Conservation (phyloP, 345 rosid species). For the Jatropha curcas region DNA sequence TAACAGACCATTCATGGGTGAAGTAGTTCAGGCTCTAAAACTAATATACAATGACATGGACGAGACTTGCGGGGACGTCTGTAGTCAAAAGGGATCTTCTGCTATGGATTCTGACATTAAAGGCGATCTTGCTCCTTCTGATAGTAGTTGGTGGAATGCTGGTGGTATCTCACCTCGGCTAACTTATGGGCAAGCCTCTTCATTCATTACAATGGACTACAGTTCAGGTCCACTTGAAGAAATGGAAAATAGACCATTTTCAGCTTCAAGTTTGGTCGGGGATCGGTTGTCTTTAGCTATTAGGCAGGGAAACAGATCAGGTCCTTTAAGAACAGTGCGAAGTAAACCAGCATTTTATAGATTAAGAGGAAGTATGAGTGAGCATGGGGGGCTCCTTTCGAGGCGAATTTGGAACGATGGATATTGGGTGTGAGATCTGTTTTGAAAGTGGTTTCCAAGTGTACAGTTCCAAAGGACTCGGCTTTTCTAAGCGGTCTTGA, state of each 20-base stretch:
- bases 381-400: constrained; percentile 72
- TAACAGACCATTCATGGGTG: constrained; percentile 97
- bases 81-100: constrained; percentile 91
- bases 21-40: constrained; percentile 98
- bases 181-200: constrained; percentile 71
- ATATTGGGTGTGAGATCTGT: constrained; percentile 26
- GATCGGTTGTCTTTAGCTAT: constrained; percentile 50
- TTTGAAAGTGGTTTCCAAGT: constrained; percentile 10
- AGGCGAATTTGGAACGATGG: constrained; percentile 40
- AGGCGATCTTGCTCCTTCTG: constrained; percentile 72
- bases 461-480: constrained; percentile 28
- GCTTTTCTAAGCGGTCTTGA: not conserved
- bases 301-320: constrained; percentile 82
- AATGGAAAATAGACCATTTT: constrained; percentile 67
- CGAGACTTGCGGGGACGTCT: constrained; percentile 73
- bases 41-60: constrained; percentile 85
- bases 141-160: constrained; percentile 95
- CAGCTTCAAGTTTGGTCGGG: constrained; percentile 53
- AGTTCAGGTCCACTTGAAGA: constrained; percentile 85
- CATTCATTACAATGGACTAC: constrained; percentile 93
- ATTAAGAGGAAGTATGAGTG: constrained; percentile 88
- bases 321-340: constrained; percentile 75
- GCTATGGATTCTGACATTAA: constrained; percentile 71
- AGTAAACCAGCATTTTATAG: constrained; percentile 69
- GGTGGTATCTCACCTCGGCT: constrained; percentile 64